phyloP scores from a whole-genome alignment of 2,329 filamentous ascomycete species.

The Penicillium griseofulvum region DNA sequence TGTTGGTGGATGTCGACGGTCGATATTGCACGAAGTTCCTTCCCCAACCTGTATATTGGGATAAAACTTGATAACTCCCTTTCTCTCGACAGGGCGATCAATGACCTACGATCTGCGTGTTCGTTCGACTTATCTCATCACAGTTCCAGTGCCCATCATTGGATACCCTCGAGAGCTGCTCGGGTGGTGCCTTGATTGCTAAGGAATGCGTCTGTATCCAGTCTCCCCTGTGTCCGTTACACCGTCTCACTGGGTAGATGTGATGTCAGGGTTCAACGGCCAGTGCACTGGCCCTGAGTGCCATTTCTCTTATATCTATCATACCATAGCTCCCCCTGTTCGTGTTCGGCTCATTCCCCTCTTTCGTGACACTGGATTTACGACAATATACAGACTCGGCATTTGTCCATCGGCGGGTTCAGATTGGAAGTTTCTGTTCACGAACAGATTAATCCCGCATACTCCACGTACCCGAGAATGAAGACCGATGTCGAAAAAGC shows the following conservation, averaged over 20 bases:
- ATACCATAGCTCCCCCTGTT: conserved; percentile 9
- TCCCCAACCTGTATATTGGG: background rate
- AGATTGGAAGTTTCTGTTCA: background rate
- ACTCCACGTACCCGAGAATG: conserved; percentile 9
- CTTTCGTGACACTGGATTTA: background rate
- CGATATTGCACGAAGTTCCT: background rate
- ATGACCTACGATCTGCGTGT: background rate
- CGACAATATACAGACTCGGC: background rate
- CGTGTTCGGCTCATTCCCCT: background rate
- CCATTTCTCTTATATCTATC: conserved; percentile 19
- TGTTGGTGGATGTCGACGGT: background rate
- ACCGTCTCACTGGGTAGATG: conserved; percentile 4
- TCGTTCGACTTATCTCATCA: background rate
- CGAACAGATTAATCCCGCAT: background rate
- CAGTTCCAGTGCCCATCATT: background rate
- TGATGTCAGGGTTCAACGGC: background rate
- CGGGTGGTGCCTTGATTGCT: conserved; percentile 9
- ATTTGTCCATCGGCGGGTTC: background rate
- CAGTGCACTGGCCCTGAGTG: conserved; percentile 2
- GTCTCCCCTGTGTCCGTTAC: conserved; percentile 1
- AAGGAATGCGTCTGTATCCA: conserved; percentile 4
- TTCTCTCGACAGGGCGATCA: background rate
- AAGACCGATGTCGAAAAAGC: conserved; percentile 27
- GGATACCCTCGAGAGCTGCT: background rate
- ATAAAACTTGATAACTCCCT: background rate